Conservation (phyloP, 1,284 basidiomycete genomes). For the Xerocomus minutiporus region DNA sequence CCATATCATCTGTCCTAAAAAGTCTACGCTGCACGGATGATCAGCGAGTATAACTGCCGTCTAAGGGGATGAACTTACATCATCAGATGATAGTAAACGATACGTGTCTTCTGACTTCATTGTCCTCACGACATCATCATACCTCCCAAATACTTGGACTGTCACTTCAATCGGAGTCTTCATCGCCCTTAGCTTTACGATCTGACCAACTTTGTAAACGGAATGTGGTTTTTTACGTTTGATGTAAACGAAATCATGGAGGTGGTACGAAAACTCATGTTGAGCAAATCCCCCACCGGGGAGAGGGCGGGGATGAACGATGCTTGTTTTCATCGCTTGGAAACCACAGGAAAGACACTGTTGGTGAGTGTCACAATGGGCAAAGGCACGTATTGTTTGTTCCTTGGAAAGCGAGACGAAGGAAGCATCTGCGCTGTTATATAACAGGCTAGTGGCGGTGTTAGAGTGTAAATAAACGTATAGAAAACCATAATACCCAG, state of each 20-base stretch:
- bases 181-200: constrained; percentile 37
- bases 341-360: constrained; percentile 49
- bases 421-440: constrained; percentile 41
- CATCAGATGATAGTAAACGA: constrained; percentile 24
- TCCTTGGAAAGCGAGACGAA: constrained; percentile 42
- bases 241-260: constrained; percentile 57
- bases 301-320: constrained; percentile 22
- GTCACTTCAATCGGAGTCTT: constrained; percentile 29
- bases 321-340: constrained; percentile 23
- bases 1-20: constrained; percentile 33
- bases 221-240: constrained; percentile 25
- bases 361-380: constrained; percentile 31
- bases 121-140: constrained; percentile 35
- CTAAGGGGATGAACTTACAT: constrained; percentile 24
- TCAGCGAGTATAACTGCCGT: constrained; percentile 3
- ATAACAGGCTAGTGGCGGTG: constrained; percentile 36
- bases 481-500: constrained; percentile 36
- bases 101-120: constrained; percentile 13
- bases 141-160: constrained; percentile 41
- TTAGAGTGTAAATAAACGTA: constrained; percentile 4
- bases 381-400: constrained; percentile 31
- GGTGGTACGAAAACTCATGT: constrained; percentile 47
- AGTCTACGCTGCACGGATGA: constrained; percentile 41
- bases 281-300: constrained; percentile 33
- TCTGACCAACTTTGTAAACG: constrained; percentile 52